Evolutionary conservation across 108 stramenopile species (phyloP).

Genomic region (Hondaea fermentalgiana): DNA sequence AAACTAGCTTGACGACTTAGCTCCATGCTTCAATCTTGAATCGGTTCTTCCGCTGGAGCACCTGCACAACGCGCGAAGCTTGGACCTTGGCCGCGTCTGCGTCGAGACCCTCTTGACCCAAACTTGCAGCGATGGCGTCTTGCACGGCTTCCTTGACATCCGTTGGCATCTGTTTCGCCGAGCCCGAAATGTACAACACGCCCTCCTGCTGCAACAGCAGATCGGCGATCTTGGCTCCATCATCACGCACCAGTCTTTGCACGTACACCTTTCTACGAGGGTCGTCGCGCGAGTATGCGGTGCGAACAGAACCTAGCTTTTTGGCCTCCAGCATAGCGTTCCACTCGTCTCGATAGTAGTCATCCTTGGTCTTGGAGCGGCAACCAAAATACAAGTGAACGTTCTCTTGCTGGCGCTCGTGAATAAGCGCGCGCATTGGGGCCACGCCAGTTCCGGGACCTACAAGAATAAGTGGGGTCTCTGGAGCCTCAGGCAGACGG

Average conservation of each 20-base stretch:
- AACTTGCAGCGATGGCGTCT: not conserved
- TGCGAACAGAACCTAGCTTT: not conserved
- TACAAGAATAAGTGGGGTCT: conserved; percentile 75
- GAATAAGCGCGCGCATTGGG: conserved; percentile 86
- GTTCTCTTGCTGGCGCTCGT: conserved; percentile 60
- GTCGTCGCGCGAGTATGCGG: conserved; percentile 16
- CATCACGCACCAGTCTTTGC: not conserved
- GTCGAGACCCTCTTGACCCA: not conserved
- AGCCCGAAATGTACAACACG: conserved; percentile 9
- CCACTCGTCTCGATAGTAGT: conserved; percentile 16
- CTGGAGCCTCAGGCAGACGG: not conserved
- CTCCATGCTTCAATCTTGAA: not conserved
- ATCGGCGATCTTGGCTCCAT: not conserved
- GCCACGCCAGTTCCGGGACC: conserved; percentile 98
- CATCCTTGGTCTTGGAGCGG: conserved; percentile 9
- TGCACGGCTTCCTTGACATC: conserved; percentile 12
- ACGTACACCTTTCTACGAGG: conserved; percentile 15
- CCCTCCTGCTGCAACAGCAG: not conserved
- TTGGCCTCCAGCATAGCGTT: not conserved
- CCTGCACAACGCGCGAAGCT: not conserved
- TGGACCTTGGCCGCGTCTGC: not conserved
- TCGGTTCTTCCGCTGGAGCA: not conserved
- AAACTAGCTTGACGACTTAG: not conserved
- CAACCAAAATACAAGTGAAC: conserved; percentile 23
- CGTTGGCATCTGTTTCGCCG: conserved; percentile 19